Evolutionary conservation across 768 basidiomycete species (phyloP).

Genomic region (Porphyrellus cyaneotinctus): DNA sequence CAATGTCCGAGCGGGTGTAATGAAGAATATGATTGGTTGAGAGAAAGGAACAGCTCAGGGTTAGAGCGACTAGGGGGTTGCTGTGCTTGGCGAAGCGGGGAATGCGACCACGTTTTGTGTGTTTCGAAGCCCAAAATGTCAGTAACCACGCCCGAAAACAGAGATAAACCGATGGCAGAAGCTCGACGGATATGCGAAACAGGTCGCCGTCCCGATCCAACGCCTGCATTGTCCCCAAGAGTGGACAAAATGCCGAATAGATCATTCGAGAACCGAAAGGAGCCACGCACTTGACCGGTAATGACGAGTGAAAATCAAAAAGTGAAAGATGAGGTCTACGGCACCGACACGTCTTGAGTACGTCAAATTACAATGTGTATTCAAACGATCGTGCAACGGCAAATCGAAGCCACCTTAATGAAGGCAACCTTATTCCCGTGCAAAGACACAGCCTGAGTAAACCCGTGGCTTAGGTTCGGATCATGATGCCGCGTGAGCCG

Average conservation of each 20-base stretch:
- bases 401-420: slow-evolving; percentile 20
- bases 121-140: slow-evolving; percentile 13
- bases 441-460: neutral
- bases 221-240: neutral
- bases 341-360: slow-evolving; percentile 27
- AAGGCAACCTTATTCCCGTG: slow-evolving; percentile 25
- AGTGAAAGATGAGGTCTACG: slow-evolving; percentile 14
- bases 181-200: slow-evolving; percentile 1
- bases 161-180: slow-evolving; percentile 1
- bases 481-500: slow-evolving; percentile 7
- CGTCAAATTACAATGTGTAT: slow-evolving; percentile 21
- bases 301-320: slow-evolving; percentile 24
- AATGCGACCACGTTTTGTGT: slow-evolving; percentile 1
- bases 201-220: slow-evolving; percentile 18
- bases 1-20: slow-evolving; percentile 7
- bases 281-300: slow-evolving; percentile 11
- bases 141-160: slow-evolving; percentile 8
- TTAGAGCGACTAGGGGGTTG: slow-evolving; percentile 3
- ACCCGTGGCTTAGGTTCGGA: slow-evolving; percentile 11
- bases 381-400: slow-evolving; percentile 12
- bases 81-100: slow-evolving; percentile 8
- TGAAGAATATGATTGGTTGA: neutral
- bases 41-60: slow-evolving; percentile 9
- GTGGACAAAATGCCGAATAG: slow-evolving; percentile 2
- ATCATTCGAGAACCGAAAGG: slow-evolving; percentile 5